Evolutionary conservation across 768 basidiomycete species (phyloP).

Genomic region (Tulasnella calospora): DNA sequence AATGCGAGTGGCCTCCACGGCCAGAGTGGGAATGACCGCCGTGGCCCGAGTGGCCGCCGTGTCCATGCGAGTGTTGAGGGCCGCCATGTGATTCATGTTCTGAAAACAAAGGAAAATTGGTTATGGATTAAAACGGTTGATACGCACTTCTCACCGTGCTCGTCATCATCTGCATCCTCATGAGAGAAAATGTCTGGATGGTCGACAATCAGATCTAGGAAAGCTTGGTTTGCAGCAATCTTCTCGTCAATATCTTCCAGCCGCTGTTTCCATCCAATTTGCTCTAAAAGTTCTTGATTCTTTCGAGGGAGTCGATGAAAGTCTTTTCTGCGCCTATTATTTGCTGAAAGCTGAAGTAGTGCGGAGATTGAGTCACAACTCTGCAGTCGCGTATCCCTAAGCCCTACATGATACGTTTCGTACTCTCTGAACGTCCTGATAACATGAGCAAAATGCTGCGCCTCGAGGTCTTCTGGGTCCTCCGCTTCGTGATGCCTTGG

Average conservation of each 20-base stretch:
- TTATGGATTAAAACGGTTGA: not conserved
- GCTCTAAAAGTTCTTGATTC: conserved; percentile 64
- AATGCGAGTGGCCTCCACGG: conserved; percentile 9
- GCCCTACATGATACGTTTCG: conserved; percentile 61
- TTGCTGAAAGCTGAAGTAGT: conserved; percentile 48
- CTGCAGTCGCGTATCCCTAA: not conserved
- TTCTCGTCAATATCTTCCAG: conserved; percentile 74
- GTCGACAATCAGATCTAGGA: conserved; percentile 66
- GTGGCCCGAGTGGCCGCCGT: not conserved
- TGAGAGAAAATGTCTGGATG: conserved; percentile 73
- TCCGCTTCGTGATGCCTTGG: not conserved
- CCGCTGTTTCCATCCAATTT: conserved; percentile 71
- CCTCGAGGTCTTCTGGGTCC: conserved; percentile 40
- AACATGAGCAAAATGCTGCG: conserved; percentile 74
- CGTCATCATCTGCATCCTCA: conserved; percentile 34
- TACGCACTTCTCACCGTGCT: conserved; percentile 28
- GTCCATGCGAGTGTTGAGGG: conserved; percentile 31
- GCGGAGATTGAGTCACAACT: conserved; percentile 5
- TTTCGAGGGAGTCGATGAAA: conserved; percentile 60
- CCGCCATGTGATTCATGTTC: conserved; percentile 29
- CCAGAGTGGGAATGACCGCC: conserved; percentile 14
- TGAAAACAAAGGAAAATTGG: not conserved
- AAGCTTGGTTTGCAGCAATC: conserved; percentile 73
- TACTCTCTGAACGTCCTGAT: conserved; percentile 69
- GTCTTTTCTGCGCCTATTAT: conserved; percentile 70